Percentiles rank a stretch among this genome's conserved stretches.
Evolutionary conservation across 495 filamentous ascomycete species (phyloP).

Genomic region (Hypoxylon fragiforme): DNA sequence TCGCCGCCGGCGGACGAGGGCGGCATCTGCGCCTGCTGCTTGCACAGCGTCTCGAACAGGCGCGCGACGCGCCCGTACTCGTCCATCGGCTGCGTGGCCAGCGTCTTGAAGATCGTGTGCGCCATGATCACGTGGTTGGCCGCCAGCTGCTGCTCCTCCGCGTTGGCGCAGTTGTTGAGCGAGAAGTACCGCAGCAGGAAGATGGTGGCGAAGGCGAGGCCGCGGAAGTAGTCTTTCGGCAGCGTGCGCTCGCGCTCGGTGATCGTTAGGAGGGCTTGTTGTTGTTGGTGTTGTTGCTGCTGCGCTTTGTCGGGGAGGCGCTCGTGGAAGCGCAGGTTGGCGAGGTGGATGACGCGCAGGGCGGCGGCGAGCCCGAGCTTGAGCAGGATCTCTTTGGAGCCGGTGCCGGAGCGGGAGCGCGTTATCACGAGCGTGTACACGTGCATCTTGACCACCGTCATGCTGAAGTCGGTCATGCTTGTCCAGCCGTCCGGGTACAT

Average conservation of each 20-base stretch:
- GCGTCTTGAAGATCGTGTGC: slow-evolving; percentile 31
- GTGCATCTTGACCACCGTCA: slow-evolving; percentile 32
- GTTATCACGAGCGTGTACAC: slow-evolving; percentile 33
- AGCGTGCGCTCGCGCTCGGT: slow-evolving; percentile 18
- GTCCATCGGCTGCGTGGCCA: slow-evolving; percentile 15
- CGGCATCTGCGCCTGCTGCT: too few species aligned
- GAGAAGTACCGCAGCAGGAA: slow-evolving; percentile 35
- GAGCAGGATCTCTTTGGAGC: slow-evolving; percentile 31
- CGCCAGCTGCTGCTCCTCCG: slow-evolving; percentile 37
- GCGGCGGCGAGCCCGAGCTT: slow-evolving; percentile 26
- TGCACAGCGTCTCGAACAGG: slow-evolving; percentile 33
- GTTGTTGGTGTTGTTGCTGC: too few species aligned
- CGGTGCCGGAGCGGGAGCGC: slow-evolving; percentile 12
- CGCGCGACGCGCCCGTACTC: slow-evolving; percentile 26
- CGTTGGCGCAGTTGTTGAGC: slow-evolving; percentile 19
- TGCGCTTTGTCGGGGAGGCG: too few species aligned
- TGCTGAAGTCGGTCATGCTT: slow-evolving; percentile 23
- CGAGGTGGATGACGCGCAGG: slow-evolving; percentile 28
- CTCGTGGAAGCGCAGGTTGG: slow-evolving; percentile 24
- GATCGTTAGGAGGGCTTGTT: slow-evolving; percentile 5
- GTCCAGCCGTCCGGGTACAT: slow-evolving; percentile 32
- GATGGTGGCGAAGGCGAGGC: slow-evolving; percentile 32
- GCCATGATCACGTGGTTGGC: slow-evolving; percentile 37
- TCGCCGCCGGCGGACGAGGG: too few species aligned
- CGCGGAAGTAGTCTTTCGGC: slow-evolving; percentile 34